Evolutionary conservation across 768 basidiomycete genomes (phyloP).

Genomic region (Asterophora parasitica): DNA sequence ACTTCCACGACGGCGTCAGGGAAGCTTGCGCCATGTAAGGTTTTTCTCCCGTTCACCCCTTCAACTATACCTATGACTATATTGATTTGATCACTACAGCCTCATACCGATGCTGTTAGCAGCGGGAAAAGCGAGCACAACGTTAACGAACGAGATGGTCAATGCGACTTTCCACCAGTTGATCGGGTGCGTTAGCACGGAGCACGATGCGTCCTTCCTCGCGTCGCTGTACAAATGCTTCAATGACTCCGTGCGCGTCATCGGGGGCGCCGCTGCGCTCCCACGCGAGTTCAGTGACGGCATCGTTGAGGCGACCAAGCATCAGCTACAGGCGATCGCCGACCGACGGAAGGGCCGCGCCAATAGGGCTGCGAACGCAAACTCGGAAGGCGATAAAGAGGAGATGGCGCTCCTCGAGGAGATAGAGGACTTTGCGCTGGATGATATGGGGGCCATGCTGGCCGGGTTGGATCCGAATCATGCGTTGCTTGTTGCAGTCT

Average conservation of each 20-base stretch:
- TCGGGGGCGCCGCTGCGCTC: conserved; percentile 52
- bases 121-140: conserved; percentile 61
- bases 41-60: too few relatives aligned
- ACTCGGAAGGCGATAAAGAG: conserved; percentile 45
- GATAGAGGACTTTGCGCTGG: conserved; percentile 77
- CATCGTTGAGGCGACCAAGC: conserved; percentile 65
- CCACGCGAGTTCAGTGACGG: conserved; percentile 48
- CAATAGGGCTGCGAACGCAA: conserved; percentile 25
- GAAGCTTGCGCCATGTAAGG: conserved; percentile 74
- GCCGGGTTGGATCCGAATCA: conserved; percentile 51
- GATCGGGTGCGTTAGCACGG: conserved; percentile 56
- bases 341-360: conserved; percentile 59
- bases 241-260: conserved; percentile 53
- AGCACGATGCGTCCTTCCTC: conserved; percentile 73
- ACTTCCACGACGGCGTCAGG: conserved; percentile 81
- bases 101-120: conserved; percentile 66
- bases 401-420: conserved; percentile 73
- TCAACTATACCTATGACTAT: too few relatives aligned
- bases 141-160: conserved; percentile 65
- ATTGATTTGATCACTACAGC: conserved; percentile 39
- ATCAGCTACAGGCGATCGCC: conserved; percentile 63
- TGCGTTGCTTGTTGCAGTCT: conserved; percentile 62
- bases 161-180: conserved; percentile 63
- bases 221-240: conserved; percentile 72
- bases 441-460: conserved; percentile 72